Percentiles rank a stretch among this genome's conserved stretches.
Evolutionary conservation across 805 yeast genomes (phyloP).

Genomic region (Teunomyces cretensis): DNA sequence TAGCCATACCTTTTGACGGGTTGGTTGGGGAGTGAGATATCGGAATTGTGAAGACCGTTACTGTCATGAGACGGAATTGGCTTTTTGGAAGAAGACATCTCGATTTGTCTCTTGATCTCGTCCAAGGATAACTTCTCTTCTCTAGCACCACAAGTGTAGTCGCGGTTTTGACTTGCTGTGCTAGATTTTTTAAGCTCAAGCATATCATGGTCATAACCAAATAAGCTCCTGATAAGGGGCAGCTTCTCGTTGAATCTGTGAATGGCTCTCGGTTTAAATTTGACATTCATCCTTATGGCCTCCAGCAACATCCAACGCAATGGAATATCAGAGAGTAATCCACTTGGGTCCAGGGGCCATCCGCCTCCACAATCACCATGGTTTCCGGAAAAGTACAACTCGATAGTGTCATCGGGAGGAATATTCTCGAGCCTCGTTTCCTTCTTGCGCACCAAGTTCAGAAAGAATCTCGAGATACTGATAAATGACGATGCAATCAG

Average conservation of each 20-base stretch:
- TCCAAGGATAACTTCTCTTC: constrained; percentile 4
- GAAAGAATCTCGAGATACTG: constrained; percentile 9
- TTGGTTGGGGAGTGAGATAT: background rate
- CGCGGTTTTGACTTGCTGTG: background rate
- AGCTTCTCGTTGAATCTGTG: constrained; percentile 39
- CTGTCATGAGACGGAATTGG: background rate
- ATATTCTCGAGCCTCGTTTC: background rate
- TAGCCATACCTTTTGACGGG: constrained; percentile 35
- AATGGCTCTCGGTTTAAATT: constrained; percentile 42
- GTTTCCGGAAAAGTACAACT: constrained; percentile 68
- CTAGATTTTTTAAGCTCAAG: constrained; percentile 22
- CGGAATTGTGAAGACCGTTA: background rate
- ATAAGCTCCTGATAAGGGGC: constrained; percentile 39
- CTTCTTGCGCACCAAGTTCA: background rate
- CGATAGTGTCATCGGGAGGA: constrained; percentile 37
- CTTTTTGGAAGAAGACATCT: constrained; percentile 1
- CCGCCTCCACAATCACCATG: constrained; percentile 74
- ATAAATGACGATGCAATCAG: background rate
- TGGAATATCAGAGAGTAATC: constrained; percentile 51
- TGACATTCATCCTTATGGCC: constrained; percentile 51
- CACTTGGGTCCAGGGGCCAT: constrained; percentile 48
- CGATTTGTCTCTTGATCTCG: constrained; percentile 8
- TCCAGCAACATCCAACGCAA: constrained; percentile 62
- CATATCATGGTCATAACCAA: constrained; percentile 55
- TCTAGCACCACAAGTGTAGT: background rate